Evolutionary conservation across 306 rosid species (phyloP).

Genomic region (Cucurbita argyrosperma): DNA sequence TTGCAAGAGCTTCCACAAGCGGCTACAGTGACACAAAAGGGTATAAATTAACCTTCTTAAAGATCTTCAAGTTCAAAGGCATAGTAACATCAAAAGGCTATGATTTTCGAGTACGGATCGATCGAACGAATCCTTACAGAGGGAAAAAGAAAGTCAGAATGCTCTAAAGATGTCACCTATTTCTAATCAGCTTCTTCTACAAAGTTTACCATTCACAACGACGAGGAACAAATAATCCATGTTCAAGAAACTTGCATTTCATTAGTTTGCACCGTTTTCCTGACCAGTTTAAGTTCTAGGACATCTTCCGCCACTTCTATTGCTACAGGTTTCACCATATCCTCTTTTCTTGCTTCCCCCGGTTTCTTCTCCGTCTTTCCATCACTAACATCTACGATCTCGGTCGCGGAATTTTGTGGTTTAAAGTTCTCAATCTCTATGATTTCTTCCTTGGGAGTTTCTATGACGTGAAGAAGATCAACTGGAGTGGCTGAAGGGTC

Average conservation of each 20-base stretch:
- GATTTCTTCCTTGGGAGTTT: constrained; percentile 28
- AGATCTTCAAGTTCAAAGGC: not conserved
- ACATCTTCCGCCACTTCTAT: constrained; percentile 10
- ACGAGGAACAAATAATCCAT: not conserved
- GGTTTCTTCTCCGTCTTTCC: not conserved
- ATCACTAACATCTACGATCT: constrained; percentile 4
- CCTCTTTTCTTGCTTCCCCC: constrained; percentile 2
- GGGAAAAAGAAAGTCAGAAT: not conserved
- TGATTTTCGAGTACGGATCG: not conserved
- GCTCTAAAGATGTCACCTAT: not conserved
- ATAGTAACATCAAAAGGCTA: not conserved
- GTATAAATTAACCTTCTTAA: not conserved
- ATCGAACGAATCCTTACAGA: not conserved
- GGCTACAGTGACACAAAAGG: not conserved
- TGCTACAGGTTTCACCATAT: not conserved
- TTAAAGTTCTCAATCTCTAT: constrained; percentile 14
- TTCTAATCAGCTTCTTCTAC: not conserved
- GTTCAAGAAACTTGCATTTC: constrained; percentile 11
- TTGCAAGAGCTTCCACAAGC: constrained; percentile 1
- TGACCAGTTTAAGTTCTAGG: not conserved
- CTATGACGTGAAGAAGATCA: constrained; percentile 53
- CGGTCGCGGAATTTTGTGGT: constrained; percentile 4
- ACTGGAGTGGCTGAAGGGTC: constrained; percentile 81
- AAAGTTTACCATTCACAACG: not conserved
- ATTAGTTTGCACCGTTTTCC: not conserved